Percentiles rank a stretch among this genome's conserved stretches.
phyloP scores from a whole-genome alignment of 1,284 basidiomycete genomes.

The Taiwanofungus camphoratus region DNA sequence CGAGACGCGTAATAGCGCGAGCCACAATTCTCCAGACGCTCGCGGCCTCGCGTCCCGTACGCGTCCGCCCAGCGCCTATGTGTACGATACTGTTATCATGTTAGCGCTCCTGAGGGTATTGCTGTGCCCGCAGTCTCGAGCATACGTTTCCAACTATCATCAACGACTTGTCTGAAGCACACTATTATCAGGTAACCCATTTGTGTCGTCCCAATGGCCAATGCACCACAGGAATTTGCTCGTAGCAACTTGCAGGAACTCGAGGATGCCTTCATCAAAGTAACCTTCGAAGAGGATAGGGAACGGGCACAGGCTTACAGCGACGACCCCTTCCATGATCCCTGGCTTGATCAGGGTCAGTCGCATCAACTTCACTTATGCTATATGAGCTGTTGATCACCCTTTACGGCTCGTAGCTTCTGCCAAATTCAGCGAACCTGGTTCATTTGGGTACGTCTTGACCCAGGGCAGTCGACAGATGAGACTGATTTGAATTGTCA shows the following conservation, averaged over 20 bases:
- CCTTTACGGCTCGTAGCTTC: conserved; percentile 36
- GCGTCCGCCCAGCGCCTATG: too few species aligned
- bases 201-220: not conserved
- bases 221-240: not conserved
- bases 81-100: too few species aligned
- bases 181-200: too few species aligned
- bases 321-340: conserved; percentile 33
- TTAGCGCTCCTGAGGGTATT: too few species aligned
- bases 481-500: not conserved
- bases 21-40: too few species aligned
- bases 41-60: too few species aligned
- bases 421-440: conserved; percentile 38
- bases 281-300: conserved; percentile 37
- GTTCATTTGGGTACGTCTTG: conserved; percentile 39
- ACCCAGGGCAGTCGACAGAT: not conserved
- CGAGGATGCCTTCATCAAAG: conserved; percentile 46
- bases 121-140: too few species aligned
- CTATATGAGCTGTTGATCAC: conserved; percentile 2
- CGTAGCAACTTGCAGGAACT: conserved; percentile 13
- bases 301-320: conserved; percentile 8
- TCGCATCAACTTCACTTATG: not conserved
- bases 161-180: not conserved
- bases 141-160: too few species aligned
- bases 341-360: conserved; percentile 52
- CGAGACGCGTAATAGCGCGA: conserved; percentile 9